Conservation (phyloP, 768 basidiomycete genomes). For the Lyophyllum decastes region DNA sequence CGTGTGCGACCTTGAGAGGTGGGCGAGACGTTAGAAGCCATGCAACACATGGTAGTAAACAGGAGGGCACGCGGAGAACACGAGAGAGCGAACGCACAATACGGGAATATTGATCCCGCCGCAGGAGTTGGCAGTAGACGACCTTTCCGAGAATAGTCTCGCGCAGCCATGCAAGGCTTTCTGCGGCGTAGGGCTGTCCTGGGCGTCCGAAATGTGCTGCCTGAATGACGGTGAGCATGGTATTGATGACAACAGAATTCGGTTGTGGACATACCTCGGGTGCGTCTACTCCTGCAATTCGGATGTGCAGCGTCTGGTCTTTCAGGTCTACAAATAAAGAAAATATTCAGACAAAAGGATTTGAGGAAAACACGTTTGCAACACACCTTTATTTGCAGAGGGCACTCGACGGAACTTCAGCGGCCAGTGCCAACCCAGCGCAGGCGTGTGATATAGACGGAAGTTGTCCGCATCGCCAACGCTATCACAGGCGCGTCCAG, state of each 20-base stretch:
- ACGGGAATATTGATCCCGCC: conserved; percentile 83
- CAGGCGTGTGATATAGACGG: conserved; percentile 83
- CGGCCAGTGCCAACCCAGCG: conserved; percentile 73
- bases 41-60: too few relatives aligned
- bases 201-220: conserved; percentile 83
- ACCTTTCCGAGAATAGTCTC: conserved; percentile 52
- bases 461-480: conserved; percentile 92
- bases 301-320: conserved; percentile 81
- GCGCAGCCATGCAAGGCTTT: conserved; percentile 76
- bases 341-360: neutral
- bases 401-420: conserved; percentile 72
- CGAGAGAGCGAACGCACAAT: conserved; percentile 52
- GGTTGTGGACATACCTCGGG: conserved; percentile 64
- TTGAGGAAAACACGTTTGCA: neutral
- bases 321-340: conserved; percentile 56
- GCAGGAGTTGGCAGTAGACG: conserved; percentile 71
- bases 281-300: conserved; percentile 90
- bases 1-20: conserved; percentile 61
- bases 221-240: conserved; percentile 33
- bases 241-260: neutral
- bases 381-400: conserved; percentile 51
- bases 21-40: too few relatives aligned
- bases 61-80: neutral
- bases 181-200: conserved; percentile 72
- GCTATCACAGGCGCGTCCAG: conserved; percentile 32